Percentiles rank a stretch among this genome's conserved stretches.
These are phyloP conservation scores for Dalbergia oliveri DNA, from an alignment of 306 rosid genomes.

Conservation along the genomic window DNA sequence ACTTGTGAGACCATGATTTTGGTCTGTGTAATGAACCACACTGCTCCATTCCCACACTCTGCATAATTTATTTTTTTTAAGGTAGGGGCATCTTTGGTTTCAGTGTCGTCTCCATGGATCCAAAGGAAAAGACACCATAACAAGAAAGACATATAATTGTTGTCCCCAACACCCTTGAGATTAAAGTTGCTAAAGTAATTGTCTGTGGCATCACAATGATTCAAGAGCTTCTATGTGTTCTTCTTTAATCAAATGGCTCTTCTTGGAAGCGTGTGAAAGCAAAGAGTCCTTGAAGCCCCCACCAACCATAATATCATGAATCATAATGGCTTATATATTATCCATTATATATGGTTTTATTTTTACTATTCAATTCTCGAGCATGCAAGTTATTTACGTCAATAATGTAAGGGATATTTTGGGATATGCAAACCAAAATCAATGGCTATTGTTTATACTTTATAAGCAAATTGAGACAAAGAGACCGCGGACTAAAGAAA, in stretches of 20 bases:
- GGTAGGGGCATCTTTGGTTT: slow-evolving; percentile 60
- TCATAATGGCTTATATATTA: slow-evolving; percentile 32
- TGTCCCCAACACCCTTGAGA: slow-evolving; percentile 53
- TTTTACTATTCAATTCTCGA: background rate
- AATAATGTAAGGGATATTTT: background rate
- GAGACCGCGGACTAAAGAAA: background rate
- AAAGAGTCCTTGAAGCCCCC: slow-evolving; percentile 36
- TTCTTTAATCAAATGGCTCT: slow-evolving; percentile 45
- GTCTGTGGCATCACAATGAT: slow-evolving; percentile 45
- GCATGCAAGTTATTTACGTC: background rate
- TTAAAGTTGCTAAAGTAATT: slow-evolving; percentile 46
- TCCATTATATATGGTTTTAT: background rate
- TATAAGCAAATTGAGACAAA: slow-evolving; percentile 26
- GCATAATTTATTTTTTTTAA: slow-evolving; percentile 36
- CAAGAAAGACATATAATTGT: slow-evolving; percentile 45
- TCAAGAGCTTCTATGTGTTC: slow-evolving; percentile 40
- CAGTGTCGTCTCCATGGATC: slow-evolving; percentile 69
- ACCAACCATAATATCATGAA: slow-evolving; percentile 31
- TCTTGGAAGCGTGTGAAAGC: slow-evolving; percentile 57
- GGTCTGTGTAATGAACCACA: background rate
- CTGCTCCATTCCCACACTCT: background rate
- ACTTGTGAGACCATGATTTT: slow-evolving; percentile 38
- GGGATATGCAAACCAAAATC: slow-evolving; percentile 17
- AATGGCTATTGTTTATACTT: background rate
- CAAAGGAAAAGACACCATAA: slow-evolving; percentile 58